Base-by-base conservation (phyloP, 1,284 basidiomycete species). In the Apiotrichum porosum region DNA sequence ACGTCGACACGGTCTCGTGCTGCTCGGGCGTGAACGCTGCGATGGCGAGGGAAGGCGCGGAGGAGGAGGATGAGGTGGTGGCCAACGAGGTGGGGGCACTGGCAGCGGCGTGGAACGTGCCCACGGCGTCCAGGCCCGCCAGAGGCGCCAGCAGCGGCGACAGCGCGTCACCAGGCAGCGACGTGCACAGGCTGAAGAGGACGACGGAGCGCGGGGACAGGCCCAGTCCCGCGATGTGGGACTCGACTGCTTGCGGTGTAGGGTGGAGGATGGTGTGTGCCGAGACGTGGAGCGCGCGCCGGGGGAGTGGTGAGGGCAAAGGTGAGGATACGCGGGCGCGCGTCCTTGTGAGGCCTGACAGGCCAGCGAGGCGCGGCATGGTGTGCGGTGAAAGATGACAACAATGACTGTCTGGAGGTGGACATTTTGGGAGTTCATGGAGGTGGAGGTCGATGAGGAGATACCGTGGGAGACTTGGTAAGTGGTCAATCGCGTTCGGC, bases 121-220 rank as follows among this genome's bases (percentile, higher is more conserved):
- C 68, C 10, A 67, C 62, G 8, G 56, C 60, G 3, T 40, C 42
- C 44, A 35, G 37, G 54, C 58, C 21, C 31, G 21, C 15, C n/a
- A 69, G 49, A 2, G 42, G 34, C 10, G 52, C 21, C 6, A 66
- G 47, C 12, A 65, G 51, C 4, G 45, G 40, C 0, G 51, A 48
- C 15, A 69, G 53, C 10, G 51, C 12, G 3, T 32, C 6, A 4
- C 47, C 3, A 1, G 57, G 45, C 1, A 68, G 35, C 0, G 62
- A 57, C 3, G 68, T 69, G 3, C 62, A 65, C n/a, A 68, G 52
- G n/a, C 62, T 47, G 56, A 62, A 68, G 32, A 61, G 32, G 5
- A 56, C 41, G 21, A 48, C 44, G 1, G 62, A 54, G 21, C 35
- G 31, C n/a, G 32, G 37, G 1, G 45, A 37, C 23, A 42, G 26